Base-by-base conservation (phyloP, 192 early-diverging fungal genomes). In the Coemansia sp. region DNA sequence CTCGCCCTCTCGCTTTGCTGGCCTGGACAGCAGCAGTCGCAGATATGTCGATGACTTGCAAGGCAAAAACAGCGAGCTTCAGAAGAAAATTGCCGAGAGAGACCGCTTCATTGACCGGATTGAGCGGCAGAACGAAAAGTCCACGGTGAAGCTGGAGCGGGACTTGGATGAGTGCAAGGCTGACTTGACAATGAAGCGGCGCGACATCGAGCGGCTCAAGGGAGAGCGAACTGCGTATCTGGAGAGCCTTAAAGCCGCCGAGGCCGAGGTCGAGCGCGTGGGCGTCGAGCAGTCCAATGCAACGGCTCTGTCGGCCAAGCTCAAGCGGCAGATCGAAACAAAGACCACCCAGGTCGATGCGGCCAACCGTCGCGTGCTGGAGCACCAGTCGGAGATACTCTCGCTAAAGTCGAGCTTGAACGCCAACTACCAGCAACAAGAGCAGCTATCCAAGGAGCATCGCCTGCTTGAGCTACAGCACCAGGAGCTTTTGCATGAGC, bases 181-280 rank as follows among this genome's bases (percentile, higher is more conserved):
- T 15, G 73, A 84, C 63, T 51, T 79, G 57, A 73, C 77, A 8
- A 79, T 66, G 61, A 77, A 71, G 62, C 68, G 68, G 62, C 74
- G 80, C 42, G 80, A 83, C 7, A 78, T 83, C 37, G 80, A 83
- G 37, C 72, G 68, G 24, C 72, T 74, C 62, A 74, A 58, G 60
- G 27, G 17, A 24, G 32, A 60, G 29, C 61, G 70, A 32, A 71
- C 58, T 39, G 65, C 46, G 63, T 62, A 61, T 32, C 2, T 49
- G 15, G 64, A 78, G 45, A 68, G 39, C 53, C 53, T 83, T 40
- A 45, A 71, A 1, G 27, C 60, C 29, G 68, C 80, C 15, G 80
- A 83, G 57, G 40, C 38, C 31, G 72, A 78, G 31, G 40, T 83
- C 10, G 76, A 78, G 62, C 60, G 61, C 11, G 14, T 78, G 40